Base-by-base conservation (phyloP, 805 yeast species). In the Metschnikowia dekortorum region DNA sequence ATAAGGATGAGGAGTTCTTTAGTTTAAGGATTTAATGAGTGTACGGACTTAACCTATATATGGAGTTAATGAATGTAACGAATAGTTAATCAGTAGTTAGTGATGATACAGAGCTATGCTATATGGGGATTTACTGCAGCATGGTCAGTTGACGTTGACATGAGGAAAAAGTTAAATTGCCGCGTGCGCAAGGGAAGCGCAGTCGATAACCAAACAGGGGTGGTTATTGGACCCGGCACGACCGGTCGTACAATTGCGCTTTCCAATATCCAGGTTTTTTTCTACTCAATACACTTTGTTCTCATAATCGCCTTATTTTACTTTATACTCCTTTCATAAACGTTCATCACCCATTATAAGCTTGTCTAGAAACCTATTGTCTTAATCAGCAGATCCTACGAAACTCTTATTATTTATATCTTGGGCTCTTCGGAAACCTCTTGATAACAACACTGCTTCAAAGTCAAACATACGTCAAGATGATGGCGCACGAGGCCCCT, bases 401-500 rank as follows among this genome's bases (percentile, higher is more conserved):
- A 30, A 30, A 16, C 18, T 34, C 16, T 38, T 32, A 14, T 10
- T 26, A 39, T 8, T n/a, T n/a, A 22, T 28, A 22, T 22, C 13
- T 31, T 33, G 13, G 45, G 37, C 31, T n/a, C 37, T n/a, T 33
- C 26, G 45, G 26, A 8, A 33, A 33, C 31, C 36, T 9, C 32
- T 14, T 38, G 38, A 42, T 33, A 42, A 35, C 32, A 7, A 32
- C 33, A 42, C 37, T 22, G 22, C 37, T 42, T 33, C 26, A 18
- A 42, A 42, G 45, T 33, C 33, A 41, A 32, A 33, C 37, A 33
- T 18, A 42, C 14, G 47, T 39, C 46, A 55, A 43, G 37, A 57
- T 57, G 60, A 55, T 57, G 57, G 57, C 68, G 11, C 74, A 67
- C 53, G 73, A 69, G 56, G 49, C 63, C 54, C 71, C 73, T 35